Conservation (phyloP, 495 filamentous ascomycete genomes). For the Parachaetomium inaequale region DNA sequence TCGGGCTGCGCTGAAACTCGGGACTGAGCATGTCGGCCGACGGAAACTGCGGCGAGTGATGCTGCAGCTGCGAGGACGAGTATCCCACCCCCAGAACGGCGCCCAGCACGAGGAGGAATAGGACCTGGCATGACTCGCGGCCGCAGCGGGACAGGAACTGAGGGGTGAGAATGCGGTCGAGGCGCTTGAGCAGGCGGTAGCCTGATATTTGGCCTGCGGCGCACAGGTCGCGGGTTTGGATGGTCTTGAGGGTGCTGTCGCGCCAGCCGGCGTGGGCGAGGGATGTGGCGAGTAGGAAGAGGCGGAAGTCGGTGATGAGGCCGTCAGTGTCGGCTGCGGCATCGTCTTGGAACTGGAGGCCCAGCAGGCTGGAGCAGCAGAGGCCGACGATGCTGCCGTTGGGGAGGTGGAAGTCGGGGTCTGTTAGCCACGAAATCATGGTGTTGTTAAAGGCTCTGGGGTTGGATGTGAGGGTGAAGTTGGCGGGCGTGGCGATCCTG, state of each 20-base stretch:
- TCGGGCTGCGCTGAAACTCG: conserved; percentile 31
- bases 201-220: conserved; percentile 28
- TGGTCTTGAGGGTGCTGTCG: conserved; percentile 2
- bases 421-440: conserved; percentile 30
- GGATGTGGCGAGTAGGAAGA: conserved; percentile 31
- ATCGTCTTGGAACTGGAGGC: conserved; percentile 28
- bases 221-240: conserved; percentile 14
- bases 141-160: conserved; percentile 24
- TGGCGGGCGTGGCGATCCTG: conserved; percentile 27
- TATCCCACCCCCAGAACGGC: conserved; percentile 28
- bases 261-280: conserved; percentile 27
- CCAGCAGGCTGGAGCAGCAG: conserved; percentile 31
- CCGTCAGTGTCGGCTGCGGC: conserved; percentile 11
- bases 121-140: conserved; percentile 24
- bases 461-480: conserved; percentile 21
- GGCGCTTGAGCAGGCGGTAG: conserved; percentile 25
- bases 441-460: conserved; percentile 24
- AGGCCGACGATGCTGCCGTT: conserved; percentile 31
- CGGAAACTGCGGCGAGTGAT: conserved; percentile 6
- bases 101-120: conserved; percentile 35
- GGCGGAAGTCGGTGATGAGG: conserved; percentile 26
- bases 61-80: conserved; percentile 3
- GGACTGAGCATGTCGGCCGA: conserved; percentile 3
- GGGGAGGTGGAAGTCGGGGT: conserved; percentile 25
- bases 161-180: conserved; percentile 32